Conservation (phyloP, 2,329 filamentous ascomycete species). For the Colletotrichum shisoi region DNA sequence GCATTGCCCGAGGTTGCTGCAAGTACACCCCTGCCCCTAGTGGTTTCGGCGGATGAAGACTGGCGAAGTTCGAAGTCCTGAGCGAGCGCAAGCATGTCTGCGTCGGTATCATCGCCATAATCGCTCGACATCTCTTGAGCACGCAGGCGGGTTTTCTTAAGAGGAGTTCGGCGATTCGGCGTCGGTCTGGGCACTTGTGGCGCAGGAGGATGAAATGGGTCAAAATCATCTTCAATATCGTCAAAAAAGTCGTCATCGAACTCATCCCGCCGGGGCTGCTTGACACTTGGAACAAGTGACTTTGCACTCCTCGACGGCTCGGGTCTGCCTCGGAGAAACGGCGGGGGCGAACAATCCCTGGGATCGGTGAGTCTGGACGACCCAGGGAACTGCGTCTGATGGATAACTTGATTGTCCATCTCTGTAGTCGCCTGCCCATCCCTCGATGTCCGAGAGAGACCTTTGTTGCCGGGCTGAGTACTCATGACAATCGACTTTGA, state of each 20-base stretch:
- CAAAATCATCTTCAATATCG: constrained; percentile 40
- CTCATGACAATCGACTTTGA: constrained; percentile 43
- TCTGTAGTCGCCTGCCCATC: constrained; percentile 41
- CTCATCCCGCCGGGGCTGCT: constrained; percentile 40
- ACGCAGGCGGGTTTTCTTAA: constrained; percentile 38
- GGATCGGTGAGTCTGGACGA: constrained; percentile 34
- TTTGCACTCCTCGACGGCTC: constrained; percentile 5
- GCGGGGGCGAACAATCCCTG: constrained; percentile 35
- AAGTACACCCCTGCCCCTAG: constrained; percentile 51
- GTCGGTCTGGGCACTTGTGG: constrained; percentile 13
- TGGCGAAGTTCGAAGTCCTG: constrained; percentile 59
- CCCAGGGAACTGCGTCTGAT: constrained; percentile 59
- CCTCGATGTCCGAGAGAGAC: constrained; percentile 1
- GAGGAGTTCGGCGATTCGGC: constrained; percentile 24
- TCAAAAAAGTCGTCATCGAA: constrained; percentile 48
- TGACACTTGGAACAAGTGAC: neutral
- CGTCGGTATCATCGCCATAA: constrained; percentile 60
- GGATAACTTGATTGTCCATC: constrained; percentile 57
- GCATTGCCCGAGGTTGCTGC: constrained; percentile 61
- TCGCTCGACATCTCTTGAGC: constrained; percentile 52
- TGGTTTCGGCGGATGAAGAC: constrained; percentile 44
- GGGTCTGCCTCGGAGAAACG: constrained; percentile 40
- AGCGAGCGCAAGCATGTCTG: constrained; percentile 62
- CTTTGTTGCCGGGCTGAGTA: constrained; percentile 43
- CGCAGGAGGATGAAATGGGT: constrained; percentile 12